phyloP scores from a whole-genome alignment of 805 yeast genomes.

The Metschnikowia lochheadii region DNA sequence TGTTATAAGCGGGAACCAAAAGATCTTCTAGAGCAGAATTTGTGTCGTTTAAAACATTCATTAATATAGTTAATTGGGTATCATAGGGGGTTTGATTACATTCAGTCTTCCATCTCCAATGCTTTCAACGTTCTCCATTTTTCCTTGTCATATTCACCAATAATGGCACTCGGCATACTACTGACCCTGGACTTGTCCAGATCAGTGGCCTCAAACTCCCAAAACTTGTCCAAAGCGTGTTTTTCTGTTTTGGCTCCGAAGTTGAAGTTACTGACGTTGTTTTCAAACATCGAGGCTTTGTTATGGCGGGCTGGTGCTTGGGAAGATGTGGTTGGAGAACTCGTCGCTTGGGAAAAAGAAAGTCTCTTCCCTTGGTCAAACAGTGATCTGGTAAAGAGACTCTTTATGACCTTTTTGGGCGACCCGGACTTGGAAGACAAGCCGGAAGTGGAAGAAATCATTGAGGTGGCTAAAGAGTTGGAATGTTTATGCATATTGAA shows the following conservation, averaged over 20 bases:
- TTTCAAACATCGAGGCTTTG: slow-evolving; percentile 2
- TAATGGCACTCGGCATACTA: slow-evolving; percentile 51
- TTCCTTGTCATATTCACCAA: slow-evolving; percentile 63
- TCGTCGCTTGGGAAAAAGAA: background rate
- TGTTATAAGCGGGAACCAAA: background rate
- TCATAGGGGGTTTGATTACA: background rate
- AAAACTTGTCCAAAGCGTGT: slow-evolving; percentile 14
- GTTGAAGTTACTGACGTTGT: slow-evolving; percentile 4
- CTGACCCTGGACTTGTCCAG: slow-evolving; percentile 40
- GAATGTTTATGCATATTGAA: slow-evolving; percentile 14
- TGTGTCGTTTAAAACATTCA: background rate
- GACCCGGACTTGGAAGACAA: slow-evolving; percentile 29
- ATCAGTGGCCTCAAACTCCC: slow-evolving; percentile 32
- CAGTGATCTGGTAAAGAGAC: slow-evolving; percentile 13
- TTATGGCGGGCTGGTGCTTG: background rate
- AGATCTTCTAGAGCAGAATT: background rate
- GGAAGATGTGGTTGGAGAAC: background rate
- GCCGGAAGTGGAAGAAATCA: slow-evolving; percentile 25
- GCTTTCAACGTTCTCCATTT: slow-evolving; percentile 56
- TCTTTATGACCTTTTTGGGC: slow-evolving; percentile 29
- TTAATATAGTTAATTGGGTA: background rate
- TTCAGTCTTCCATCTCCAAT: slow-evolving; percentile 16
- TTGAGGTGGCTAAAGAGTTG: slow-evolving; percentile 25
- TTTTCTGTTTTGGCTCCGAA: slow-evolving; percentile 3
- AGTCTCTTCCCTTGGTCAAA: slow-evolving; percentile 9